Evolutionary conservation across 2,329 filamentous ascomycete genomes (phyloP).

Genomic region (Whalleya microplaca): DNA sequence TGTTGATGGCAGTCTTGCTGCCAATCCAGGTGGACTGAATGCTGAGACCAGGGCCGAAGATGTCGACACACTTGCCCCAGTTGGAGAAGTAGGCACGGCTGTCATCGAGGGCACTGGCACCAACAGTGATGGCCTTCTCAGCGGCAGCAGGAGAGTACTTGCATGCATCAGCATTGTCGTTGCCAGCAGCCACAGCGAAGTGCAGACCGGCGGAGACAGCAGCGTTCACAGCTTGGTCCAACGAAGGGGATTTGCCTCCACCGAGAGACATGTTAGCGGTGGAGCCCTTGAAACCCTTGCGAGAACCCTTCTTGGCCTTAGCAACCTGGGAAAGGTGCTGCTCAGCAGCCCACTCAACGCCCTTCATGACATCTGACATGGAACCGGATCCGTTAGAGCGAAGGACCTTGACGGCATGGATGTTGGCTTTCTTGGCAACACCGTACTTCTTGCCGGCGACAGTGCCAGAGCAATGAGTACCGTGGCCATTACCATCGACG

Average conservation of each 20-base stretch:
- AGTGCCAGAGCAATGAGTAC: slow-evolving; percentile 98
- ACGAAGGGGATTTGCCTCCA: slow-evolving; percentile 91
- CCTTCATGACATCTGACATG: slow-evolving; percentile 99
- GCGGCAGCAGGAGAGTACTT: slow-evolving; percentile 98
- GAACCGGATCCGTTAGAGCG: slow-evolving; percentile 95
- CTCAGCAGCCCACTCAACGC: slow-evolving; percentile 91
- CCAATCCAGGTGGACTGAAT: slow-evolving; percentile 99
- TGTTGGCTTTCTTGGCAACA: slow-evolving; percentile 97
- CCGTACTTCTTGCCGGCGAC: slow-evolving; percentile 98
- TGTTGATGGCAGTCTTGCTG: slow-evolving; percentile 94
- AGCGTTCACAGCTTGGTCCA: slow-evolving; percentile 92
- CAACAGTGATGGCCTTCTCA: slow-evolving; percentile 89
- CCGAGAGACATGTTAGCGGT: slow-evolving; percentile 99
- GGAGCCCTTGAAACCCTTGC: slow-evolving; percentile 97
- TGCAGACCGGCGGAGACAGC: slow-evolving; percentile 90
- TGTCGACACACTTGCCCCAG: slow-evolving; percentile 98
- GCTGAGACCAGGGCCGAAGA: slow-evolving; percentile 96
- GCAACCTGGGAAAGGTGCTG: slow-evolving; percentile 76
- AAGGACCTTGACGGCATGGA: slow-evolving; percentile 98
- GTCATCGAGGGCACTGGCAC: slow-evolving; percentile 89
- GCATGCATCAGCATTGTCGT: slow-evolving; percentile 98
- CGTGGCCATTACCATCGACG: slow-evolving; percentile 94
- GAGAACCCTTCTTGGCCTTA: slow-evolving; percentile 82
- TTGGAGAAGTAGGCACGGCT: slow-evolving; percentile 99
- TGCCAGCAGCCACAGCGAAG: slow-evolving; percentile 97